Base-by-base conservation (phyloP, 78 protist genomes). In the Diacronema lutheri region DNA sequence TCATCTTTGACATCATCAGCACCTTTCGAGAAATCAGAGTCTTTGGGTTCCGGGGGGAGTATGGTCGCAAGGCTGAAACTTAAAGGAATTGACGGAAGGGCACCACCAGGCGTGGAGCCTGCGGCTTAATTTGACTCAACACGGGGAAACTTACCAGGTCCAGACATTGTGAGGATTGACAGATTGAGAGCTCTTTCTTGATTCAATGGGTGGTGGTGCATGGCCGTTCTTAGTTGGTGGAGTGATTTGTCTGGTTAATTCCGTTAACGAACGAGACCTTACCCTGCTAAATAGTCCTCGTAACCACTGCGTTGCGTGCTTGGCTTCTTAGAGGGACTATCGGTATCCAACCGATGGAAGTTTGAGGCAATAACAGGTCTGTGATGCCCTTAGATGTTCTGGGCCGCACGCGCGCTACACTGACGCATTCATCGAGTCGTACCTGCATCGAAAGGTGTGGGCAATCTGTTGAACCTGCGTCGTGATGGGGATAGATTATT, bases 231-330 rank as follows among this genome's bases (percentile, higher is more conserved):
- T 92, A 92, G 96, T 90, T 94, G 90, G 94, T 93, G 97, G 95
- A 93, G 92, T 91, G 96, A 95, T 89, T 93, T 93, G 95, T 93
- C 97, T 95, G 96, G 93, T 95, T 94, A 91, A 95, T 93, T 95
- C 93, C 96, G 97, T 72, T 93, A 92, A 95, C 95, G 96, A 93
- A 90, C 97, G 97, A 95, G 97, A 95, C 96, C 97, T 93, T 81
- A 83, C 71, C 96, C 92, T 93, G 81, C 94, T 90, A 87, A 93
- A 84, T 91, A 87, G 94, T 38, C 41, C 38, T 4, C 44, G 31
- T 5, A 40, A 58, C 56, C 46, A 31, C 13, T 58, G 21, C 11
- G 40, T 33, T 37, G 46, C n/a, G 29, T 25, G n/a, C 7, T n/a
- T 4, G 50, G 20, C 94, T 91, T 91, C 95, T 90, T 88, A 90